These are phyloP conservation scores for Cymbidium sinense DNA, from an alignment of 106 monocot species.

Conservation along the genomic window DNA sequence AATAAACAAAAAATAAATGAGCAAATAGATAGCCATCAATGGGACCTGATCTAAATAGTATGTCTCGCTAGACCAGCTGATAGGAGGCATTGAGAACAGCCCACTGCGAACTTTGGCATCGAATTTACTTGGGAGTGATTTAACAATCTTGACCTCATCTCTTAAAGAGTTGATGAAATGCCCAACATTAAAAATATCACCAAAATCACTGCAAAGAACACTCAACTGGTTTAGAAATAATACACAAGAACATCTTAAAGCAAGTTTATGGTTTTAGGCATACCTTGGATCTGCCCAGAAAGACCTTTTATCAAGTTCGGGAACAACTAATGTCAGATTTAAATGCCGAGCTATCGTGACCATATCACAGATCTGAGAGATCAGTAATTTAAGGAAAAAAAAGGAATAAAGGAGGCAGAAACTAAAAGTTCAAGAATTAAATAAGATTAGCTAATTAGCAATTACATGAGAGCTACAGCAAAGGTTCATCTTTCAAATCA, in stretches of 20 bases:
- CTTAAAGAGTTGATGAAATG: constrained; percentile 85
- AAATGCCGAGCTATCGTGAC: constrained; percentile 73
- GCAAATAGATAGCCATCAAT: neutral
- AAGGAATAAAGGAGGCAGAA: neutral
- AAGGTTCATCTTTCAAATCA: neutral
- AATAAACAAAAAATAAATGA: neutral
- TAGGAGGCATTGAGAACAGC: constrained; percentile 58
- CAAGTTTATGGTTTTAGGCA: neutral
- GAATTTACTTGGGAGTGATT: constrained; percentile 54
- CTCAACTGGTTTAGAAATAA: neutral
- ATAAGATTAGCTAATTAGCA: neutral
- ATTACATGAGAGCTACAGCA: neutral
- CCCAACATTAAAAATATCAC: constrained; percentile 74
- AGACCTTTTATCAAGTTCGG: constrained; percentile 88
- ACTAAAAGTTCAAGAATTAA: neutral
- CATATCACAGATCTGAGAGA: constrained; percentile 89
- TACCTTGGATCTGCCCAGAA: constrained; percentile 98
- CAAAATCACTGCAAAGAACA: constrained; percentile 61
- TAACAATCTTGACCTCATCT: constrained; percentile 83
- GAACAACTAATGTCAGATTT: constrained; percentile 76
- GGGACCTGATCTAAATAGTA: constrained; percentile 73
- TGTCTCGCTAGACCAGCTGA: constrained; percentile 85
- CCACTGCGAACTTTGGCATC: constrained; percentile 1
- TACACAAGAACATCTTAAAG: neutral
- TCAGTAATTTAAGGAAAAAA: neutral